Evolutionary conservation across 1,139 yeast species (phyloP).

Genomic region (Nadsonia starkeyi-henricii): DNA sequence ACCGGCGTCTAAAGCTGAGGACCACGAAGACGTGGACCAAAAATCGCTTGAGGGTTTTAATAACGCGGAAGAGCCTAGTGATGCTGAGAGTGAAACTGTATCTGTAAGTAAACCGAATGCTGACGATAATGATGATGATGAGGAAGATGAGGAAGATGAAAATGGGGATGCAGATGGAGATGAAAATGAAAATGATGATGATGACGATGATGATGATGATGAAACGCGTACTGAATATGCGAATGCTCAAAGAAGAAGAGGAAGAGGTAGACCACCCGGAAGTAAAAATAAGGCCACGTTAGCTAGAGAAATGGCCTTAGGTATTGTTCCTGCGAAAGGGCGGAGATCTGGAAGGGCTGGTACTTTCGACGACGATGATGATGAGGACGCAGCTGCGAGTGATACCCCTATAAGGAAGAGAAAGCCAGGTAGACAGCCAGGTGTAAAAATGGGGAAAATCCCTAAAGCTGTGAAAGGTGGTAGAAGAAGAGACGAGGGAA

Average conservation of each 20-base stretch:
- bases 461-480: slow-evolving; percentile 13
- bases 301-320: slow-evolving; percentile 10
- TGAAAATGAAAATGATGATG: slow-evolving; percentile 6
- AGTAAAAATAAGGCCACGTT: slow-evolving; percentile 17
- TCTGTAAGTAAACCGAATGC: neutral
- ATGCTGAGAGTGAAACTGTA: neutral
- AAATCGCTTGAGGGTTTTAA: neutral
- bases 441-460: slow-evolving; percentile 13
- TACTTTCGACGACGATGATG: slow-evolving; percentile 2
- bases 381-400: slow-evolving; percentile 6
- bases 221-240: neutral
- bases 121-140: neutral
- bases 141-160: neutral
- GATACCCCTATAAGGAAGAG: slow-evolving; percentile 10
- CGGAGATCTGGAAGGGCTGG: slow-evolving; percentile 14
- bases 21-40: neutral
- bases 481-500: slow-evolving; percentile 22
- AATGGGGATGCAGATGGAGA: neutral
- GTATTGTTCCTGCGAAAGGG: slow-evolving; percentile 8
- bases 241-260: slow-evolving; percentile 2
- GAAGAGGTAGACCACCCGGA: slow-evolving; percentile 25
- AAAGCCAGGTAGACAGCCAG: slow-evolving; percentile 14
- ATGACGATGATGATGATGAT: neutral
- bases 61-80: neutral
- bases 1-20: neutral